A percentile compares a stretch with the other conserved stretches of the same genome.
Conservation (phyloP, 495 filamentous ascomycete genomes). For the Cercophora newfieldiana region DNA sequence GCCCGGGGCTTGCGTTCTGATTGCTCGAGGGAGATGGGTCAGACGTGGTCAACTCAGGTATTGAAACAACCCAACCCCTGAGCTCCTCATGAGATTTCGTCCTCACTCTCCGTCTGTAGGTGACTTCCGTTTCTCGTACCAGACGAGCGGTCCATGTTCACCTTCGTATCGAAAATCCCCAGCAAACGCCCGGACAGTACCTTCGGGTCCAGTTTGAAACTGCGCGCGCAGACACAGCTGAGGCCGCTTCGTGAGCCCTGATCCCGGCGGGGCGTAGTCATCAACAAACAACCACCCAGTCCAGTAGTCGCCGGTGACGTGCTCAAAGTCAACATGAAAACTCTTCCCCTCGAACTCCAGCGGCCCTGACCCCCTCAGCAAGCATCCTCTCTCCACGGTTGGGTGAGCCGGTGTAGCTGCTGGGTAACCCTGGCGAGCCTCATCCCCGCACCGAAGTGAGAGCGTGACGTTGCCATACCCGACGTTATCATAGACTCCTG, state of each 20-base stretch:
- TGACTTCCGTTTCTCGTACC: slow-evolving; percentile 1
- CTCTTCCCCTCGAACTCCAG: slow-evolving; percentile 24
- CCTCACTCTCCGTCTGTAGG: background rate
- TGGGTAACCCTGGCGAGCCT: background rate
- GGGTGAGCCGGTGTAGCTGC: background rate
- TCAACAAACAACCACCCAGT: slow-evolving; percentile 14
- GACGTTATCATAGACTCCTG: slow-evolving; percentile 1
- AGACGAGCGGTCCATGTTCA: background rate
- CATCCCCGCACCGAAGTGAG: background rate
- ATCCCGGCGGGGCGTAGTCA: background rate
- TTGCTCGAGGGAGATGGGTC: too few species aligned
- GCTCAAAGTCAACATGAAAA: slow-evolving; percentile 26
- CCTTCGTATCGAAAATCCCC: slow-evolving; percentile 1
- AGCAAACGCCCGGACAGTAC: background rate
- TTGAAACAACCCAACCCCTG: too few species aligned
- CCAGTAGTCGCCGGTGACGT: slow-evolving; percentile 36
- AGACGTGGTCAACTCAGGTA: too few species aligned
- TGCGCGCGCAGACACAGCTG: slow-evolving; percentile 3
- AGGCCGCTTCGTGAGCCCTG: background rate
- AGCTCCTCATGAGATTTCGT: too few species aligned
- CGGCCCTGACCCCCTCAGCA: background rate
- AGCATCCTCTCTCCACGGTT: slow-evolving; percentile 2
- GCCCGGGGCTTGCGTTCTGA: too few species aligned
- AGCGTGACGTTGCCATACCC: slow-evolving; percentile 6
- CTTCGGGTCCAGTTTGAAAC: background rate